Evolutionary conservation across 495 filamentous ascomycete genomes (phyloP).

Genomic region (Diplogelasinospora grovesii): DNA sequence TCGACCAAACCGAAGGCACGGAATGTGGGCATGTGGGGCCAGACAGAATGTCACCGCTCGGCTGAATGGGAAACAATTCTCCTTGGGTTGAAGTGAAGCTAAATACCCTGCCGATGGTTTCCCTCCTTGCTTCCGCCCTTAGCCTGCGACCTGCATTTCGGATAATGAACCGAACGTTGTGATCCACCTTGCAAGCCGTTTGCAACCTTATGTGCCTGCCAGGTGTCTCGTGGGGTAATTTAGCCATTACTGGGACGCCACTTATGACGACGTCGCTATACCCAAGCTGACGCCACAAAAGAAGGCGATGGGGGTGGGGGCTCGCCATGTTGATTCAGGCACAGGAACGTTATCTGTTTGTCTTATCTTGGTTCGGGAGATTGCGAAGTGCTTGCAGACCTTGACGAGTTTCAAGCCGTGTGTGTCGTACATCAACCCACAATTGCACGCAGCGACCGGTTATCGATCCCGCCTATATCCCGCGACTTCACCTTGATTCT

Average conservation of each 20-base stretch:
- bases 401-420: too few relatives aligned
- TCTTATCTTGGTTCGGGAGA: background rate
- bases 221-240: slow-evolving; percentile 12
- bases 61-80: slow-evolving; percentile 17
- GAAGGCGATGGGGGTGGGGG: background rate
- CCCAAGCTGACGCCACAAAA: background rate
- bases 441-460: too few relatives aligned
- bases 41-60: slow-evolving; percentile 5
- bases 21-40: slow-evolving; percentile 7
- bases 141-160: slow-evolving; percentile 14
- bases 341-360: slow-evolving; percentile 6
- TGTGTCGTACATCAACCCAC: too few relatives aligned
- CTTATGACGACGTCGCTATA: background rate
- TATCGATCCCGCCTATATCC: too few relatives aligned
- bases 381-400: background rate
- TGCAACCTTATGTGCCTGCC: too few relatives aligned
- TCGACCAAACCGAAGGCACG: slow-evolving; percentile 1
- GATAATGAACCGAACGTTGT: slow-evolving; percentile 18
- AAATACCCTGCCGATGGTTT: slow-evolving; percentile 14
- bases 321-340: slow-evolving; percentile 1
- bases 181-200: too few relatives aligned
- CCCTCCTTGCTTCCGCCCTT: slow-evolving; percentile 6
- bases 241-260: slow-evolving; percentile 10
- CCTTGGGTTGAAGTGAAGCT: background rate
- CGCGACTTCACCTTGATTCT: too few relatives aligned